Evolutionary conservation across 2,329 filamentous ascomycete species (phyloP), one percentile per base, ranked within the genome.

Genomic region (Cordyceps cateniannulata): DNA sequence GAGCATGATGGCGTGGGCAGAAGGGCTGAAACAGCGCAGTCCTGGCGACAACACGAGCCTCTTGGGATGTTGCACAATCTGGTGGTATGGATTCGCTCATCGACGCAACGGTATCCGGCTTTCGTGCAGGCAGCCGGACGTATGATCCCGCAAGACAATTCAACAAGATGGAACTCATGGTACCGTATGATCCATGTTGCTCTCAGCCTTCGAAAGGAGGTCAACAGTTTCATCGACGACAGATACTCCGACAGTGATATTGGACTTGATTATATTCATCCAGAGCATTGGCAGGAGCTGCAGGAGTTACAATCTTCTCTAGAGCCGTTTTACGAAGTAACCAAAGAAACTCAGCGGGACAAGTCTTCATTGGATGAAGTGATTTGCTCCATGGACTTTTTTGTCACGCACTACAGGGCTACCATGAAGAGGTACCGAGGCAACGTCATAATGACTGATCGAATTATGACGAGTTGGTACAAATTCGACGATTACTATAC

Each of bases 101-200:
- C 55, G 10, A 42, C 18, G n/a, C n/a, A 49, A 50, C 44, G 20
- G 18, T 25, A 25, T 29, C 44, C 27, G 29, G 18, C 54, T 29
- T 62, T 62, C 48, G n/a, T 49, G 56, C 24, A 44, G 49, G 32
- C n/a, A 18, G 56, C 44, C 35, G 44, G 61, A 50, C 50, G 56
- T 51, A 32, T 22, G 42, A 45, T 62, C 48, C 53, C 47, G 32
- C 50, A 48, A 29, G 35, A 40, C 42, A 60, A 60, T 47, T 29
- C n/a, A 10, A 60, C 61, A 45, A 35, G 45, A 35, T 60, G 57
- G 61, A 60, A 60, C 45, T 56, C 56, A 44, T 56, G 44, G 61
- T 59, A 35, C 44, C 40, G 27, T 40, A 42, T 60, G 49, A 52
- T 62, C 35, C 48, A 60, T 42, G 57, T 48, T 22, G 56, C 61